Percentiles rank a stretch among this genome's conserved stretches.
Evolutionary conservation across 1,139 yeast species (phyloP).

Genomic region (Suhomyces yuchorum): DNA sequence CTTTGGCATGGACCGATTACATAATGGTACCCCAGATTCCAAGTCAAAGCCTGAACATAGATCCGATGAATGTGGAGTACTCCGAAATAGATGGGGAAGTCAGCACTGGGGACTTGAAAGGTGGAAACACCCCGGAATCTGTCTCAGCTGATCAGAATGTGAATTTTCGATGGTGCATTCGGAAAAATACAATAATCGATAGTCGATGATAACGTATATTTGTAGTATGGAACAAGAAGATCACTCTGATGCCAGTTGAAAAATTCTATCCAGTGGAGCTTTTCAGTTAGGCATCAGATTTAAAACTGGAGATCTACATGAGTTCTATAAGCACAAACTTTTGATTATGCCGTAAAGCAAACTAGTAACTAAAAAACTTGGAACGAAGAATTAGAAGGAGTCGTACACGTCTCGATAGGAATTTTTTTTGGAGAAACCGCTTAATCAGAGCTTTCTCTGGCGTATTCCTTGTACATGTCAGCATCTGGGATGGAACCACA

Average conservation of each 20-base stretch:
- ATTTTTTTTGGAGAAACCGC: neutral
- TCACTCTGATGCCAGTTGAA: neutral
- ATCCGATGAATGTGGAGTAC: neutral
- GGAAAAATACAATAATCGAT: too few relatives aligned
- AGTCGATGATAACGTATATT: too few relatives aligned
- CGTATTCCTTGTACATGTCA: conserved; percentile 88
- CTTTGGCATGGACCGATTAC: neutral
- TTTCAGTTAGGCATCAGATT: neutral
- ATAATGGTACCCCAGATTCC: neutral
- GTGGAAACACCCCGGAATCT: neutral
- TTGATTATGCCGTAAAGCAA: conserved; percentile 3
- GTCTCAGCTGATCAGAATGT: too few relatives aligned
- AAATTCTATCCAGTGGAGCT: neutral
- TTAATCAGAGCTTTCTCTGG: conserved; percentile 60
- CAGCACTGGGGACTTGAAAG: neutral
- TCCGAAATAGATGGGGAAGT: neutral
- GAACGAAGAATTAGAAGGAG: conserved; percentile 10
- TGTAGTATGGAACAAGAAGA: neutral
- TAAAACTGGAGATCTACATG: neutral
- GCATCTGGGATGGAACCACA: conserved; percentile 96
- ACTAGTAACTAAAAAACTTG: conserved; percentile 1
- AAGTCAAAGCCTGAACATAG: neutral
- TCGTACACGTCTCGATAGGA: neutral
- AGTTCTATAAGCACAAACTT: conserved; percentile 5
- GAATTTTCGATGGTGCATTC: neutral